phyloP scores from a whole-genome alignment of 768 basidiomycete species.

The Amyloporia xantha region DNA sequence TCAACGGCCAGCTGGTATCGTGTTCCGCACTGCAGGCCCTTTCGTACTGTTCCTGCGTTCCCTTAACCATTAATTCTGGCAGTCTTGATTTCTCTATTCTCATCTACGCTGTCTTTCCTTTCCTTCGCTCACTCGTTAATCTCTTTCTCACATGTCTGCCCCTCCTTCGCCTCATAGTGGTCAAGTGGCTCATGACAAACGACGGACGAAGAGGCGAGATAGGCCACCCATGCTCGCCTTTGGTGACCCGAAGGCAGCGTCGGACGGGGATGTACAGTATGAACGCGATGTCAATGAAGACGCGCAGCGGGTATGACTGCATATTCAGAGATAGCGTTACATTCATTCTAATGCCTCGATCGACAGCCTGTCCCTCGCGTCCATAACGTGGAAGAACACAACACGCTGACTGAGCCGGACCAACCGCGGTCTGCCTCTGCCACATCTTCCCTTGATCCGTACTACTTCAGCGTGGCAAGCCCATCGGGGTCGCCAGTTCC shows the following conservation, averaged over 20 bases:
- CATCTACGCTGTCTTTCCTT: conserved; percentile 25
- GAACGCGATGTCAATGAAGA: conserved; percentile 28
- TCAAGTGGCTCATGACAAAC: conserved; percentile 34
- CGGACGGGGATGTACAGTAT: conserved; percentile 35
- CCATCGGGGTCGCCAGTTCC: conserved; percentile 62
- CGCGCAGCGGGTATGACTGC: conserved; percentile 29
- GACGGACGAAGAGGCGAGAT: conserved; percentile 39
- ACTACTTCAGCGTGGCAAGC: conserved; percentile 74
- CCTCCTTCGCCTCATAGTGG: conserved; percentile 31
- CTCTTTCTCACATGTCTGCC: conserved; percentile 35
- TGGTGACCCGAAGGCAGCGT: conserved; percentile 28
- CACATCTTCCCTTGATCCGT: conserved; percentile 80
- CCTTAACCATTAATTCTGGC: conserved; percentile 7
- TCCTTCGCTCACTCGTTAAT: conserved; percentile 30
- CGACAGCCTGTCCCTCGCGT: conserved; percentile 42
- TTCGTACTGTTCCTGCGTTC: conserved; percentile 4
- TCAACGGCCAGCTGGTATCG: conserved; percentile 18
- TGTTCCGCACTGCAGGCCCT: conserved; percentile 11
- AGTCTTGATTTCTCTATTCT: conserved; percentile 12
- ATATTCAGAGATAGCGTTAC: conserved; percentile 1
- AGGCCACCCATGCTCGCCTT: conserved; percentile 49
- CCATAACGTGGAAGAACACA: conserved; percentile 30
- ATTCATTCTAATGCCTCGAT: conserved; percentile 10
- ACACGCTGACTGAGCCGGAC: conserved; percentile 40
- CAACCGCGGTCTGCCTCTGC: conserved; percentile 64